Percentiles rank a stretch among this genome's conserved stretches.
phyloP scores from a whole-genome alignment of 1,284 basidiomycete species.

The Trichosporon asahii region DNA sequence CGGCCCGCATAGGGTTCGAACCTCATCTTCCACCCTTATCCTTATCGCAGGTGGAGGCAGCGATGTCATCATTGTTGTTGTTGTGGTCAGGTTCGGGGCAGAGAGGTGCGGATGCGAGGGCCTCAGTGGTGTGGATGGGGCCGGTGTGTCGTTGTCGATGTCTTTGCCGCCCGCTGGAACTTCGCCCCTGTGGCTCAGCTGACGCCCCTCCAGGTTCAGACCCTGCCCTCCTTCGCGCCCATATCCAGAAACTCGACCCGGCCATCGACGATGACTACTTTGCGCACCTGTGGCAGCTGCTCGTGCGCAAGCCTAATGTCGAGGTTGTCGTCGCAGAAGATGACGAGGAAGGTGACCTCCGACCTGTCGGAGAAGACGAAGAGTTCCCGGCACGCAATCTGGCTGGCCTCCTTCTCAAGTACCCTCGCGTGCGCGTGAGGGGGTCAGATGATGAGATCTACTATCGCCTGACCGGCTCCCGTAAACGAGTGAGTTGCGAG shows the following conservation, averaged over 20 bases:
- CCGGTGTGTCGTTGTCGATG: neutral
- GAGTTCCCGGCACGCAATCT: constrained; percentile 28
- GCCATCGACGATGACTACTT: constrained; percentile 42
- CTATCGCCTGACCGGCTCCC: constrained; percentile 43
- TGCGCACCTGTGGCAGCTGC: constrained; percentile 35
- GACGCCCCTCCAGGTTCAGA: constrained; percentile 34
- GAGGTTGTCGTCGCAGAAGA: constrained; percentile 34
- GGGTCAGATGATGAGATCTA: constrained; percentile 46
- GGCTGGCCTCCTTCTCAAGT: constrained; percentile 29
- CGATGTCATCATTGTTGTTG: constrained; percentile 9
- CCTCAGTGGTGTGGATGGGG: neutral
- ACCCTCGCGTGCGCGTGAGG: constrained; percentile 41
- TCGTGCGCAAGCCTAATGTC: constrained; percentile 35
- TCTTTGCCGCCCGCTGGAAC: neutral
- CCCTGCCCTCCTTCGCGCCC: constrained; percentile 23
- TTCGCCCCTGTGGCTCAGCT: neutral
- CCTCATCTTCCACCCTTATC: constrained; percentile 10
- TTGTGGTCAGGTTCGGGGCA: neutral
- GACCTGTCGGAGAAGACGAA: constrained; percentile 33
- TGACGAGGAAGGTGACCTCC: constrained; percentile 23
- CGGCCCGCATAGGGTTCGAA: constrained; percentile 22
- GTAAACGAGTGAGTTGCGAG: constrained; percentile 32
- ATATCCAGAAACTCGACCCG: constrained; percentile 33
- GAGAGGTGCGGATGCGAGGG: neutral
- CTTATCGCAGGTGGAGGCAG: constrained; percentile 22